These are phyloP conservation scores for Epichloe amarillans DNA, from an alignment of 2,329 filamentous ascomycete species.

Conservation along the genomic window DNA sequence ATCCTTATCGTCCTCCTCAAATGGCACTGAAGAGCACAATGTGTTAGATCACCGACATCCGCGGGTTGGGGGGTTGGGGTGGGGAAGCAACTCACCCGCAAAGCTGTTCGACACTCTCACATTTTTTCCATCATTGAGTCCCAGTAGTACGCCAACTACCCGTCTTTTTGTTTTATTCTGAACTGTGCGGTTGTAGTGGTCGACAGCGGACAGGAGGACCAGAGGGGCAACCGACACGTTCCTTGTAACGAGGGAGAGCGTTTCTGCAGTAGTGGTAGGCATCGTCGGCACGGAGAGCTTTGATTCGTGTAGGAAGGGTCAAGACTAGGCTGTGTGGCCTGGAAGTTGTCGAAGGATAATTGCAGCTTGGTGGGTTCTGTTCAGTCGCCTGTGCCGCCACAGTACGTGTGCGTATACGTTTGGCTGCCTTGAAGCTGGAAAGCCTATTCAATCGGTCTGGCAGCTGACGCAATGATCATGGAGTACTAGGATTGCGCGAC, in stretches of 20 bases:
- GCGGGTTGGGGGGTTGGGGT: neutral
- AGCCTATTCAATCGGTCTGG: neutral
- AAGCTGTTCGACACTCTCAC: constrained; percentile 98
- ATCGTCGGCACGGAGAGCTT: constrained; percentile 37
- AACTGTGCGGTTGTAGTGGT: constrained; percentile 90
- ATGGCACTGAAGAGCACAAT: constrained; percentile 54
- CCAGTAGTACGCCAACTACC: constrained; percentile 87
- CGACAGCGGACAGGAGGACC: constrained; percentile 92
- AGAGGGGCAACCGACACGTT: constrained; percentile 95
- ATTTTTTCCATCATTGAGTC: constrained; percentile 91
- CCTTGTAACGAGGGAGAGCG: constrained; percentile 82
- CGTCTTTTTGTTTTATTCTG: constrained; percentile 75
- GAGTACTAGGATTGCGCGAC: neutral
- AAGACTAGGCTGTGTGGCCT: neutral
- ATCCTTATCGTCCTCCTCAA: constrained; percentile 98
- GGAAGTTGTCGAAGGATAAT: neutral
- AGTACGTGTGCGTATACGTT: neutral
- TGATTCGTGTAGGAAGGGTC: neutral
- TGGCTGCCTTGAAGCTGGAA: constrained; percentile 2
- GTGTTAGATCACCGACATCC: constrained; percentile 6
- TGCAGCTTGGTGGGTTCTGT: neutral
- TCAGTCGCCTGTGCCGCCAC: neutral
- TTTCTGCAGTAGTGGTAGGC: constrained; percentile 95
- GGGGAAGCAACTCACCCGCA: constrained; percentile 49
- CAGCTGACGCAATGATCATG: neutral